phyloP scores from a whole-genome alignment of 108 stramenopile genomes.

The Skeletonema grethae region DNA sequence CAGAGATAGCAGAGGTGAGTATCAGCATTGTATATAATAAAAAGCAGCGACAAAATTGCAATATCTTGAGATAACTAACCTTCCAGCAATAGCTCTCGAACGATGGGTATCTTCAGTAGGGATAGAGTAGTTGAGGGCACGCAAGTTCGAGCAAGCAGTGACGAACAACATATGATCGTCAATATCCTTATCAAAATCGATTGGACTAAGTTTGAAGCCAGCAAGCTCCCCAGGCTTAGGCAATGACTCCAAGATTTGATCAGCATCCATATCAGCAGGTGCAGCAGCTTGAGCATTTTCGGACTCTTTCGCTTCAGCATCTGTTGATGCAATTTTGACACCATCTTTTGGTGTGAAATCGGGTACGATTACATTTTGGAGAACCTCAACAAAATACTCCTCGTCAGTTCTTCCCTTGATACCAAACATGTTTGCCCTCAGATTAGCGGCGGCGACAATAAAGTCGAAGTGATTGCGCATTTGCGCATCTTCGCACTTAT shows the following conservation, averaged over 20 bases:
- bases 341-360: conserved; percentile 93
- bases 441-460: conserved; percentile 91
- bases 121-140: conserved; percentile 96
- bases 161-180: conserved; percentile 98
- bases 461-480: conserved; percentile 95
- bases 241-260: conserved; percentile 62
- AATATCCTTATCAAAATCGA: conserved; percentile 98
- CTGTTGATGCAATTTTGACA: conserved; percentile 96
- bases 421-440: conserved; percentile 92
- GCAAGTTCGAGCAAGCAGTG: conserved; percentile 94
- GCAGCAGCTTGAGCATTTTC: conserved; percentile 43
- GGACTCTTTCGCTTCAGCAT: conserved; percentile 84
- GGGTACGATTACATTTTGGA: conserved; percentile 92
- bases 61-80: conserved; percentile 12
- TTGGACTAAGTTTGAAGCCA: conserved; percentile 85
- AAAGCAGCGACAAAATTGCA: background rate
- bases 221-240: conserved; percentile 85
- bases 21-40: background rate
- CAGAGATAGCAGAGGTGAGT: background rate
- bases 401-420: conserved; percentile 87
- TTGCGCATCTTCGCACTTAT: conserved; percentile 83
- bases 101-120: conserved; percentile 97
- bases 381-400: conserved; percentile 67
- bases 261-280: conserved; percentile 63
- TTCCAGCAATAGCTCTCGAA: conserved; percentile 96